Conservation (phyloP, 805 yeast genomes). For the Candida maris region DNA sequence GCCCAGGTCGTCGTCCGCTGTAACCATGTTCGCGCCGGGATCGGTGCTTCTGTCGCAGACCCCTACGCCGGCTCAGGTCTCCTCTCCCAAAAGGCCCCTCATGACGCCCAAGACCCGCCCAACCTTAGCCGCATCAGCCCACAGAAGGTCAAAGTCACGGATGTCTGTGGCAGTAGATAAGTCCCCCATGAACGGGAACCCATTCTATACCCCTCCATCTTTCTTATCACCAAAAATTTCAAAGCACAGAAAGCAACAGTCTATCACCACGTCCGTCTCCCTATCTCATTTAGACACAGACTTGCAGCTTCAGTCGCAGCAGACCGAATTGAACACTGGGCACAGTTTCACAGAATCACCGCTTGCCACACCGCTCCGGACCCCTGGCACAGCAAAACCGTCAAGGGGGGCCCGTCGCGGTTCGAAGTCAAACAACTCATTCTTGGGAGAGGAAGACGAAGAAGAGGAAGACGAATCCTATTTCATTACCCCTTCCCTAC, state of each 20-base stretch:
- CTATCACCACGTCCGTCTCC: conserved; percentile 29
- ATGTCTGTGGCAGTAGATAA: conserved; percentile 21
- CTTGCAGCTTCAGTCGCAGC: conserved; percentile 23
- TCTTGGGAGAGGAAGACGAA: conserved; percentile 5
- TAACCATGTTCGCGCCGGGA: neutral
- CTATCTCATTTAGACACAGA: conserved; percentile 31
- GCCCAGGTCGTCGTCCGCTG: conserved; percentile 13
- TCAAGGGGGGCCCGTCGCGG: conserved; percentile 6
- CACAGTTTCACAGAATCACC: conserved; percentile 20
- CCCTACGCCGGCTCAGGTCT: conserved; percentile 19
- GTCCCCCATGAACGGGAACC: conserved; percentile 40
- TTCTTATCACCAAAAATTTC: conserved; percentile 40
- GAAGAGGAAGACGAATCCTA: conserved; percentile 8
- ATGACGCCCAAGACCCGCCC: conserved; percentile 20
- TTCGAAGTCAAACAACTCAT: neutral
- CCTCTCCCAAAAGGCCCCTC: conserved; percentile 20
- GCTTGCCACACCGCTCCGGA: conserved; percentile 26
- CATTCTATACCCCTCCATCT: conserved; percentile 46
- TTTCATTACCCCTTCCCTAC: conserved; percentile 27
- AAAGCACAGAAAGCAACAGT: conserved; percentile 31
- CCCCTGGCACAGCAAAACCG: conserved; percentile 20
- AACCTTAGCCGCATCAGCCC: conserved; percentile 3
- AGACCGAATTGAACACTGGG: conserved; percentile 7
- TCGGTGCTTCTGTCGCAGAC: conserved; percentile 7
- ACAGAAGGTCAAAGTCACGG: conserved; percentile 22